phyloP scores from a whole-genome alignment of 805 yeast species.

The Cyberlindnera mrakii region DNA sequence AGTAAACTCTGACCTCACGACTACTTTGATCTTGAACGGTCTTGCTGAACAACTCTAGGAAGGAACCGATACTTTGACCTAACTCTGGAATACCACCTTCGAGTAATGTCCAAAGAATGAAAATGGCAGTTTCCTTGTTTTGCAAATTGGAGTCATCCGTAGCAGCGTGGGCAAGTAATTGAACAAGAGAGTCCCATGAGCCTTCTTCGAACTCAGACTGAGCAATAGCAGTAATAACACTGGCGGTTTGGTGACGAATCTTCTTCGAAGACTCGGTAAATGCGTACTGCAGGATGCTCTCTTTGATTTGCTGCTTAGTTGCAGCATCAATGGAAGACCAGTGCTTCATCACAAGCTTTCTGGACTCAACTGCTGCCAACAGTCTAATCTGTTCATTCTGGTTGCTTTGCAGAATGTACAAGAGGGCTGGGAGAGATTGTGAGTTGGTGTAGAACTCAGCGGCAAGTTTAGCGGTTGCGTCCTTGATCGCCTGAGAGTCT shows the following conservation, averaged over 20 bases:
- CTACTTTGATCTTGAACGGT: slow-evolving; percentile 60
- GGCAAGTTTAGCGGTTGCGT: slow-evolving; percentile 70
- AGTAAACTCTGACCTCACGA: slow-evolving; percentile 70
- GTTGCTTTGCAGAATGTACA: slow-evolving; percentile 72
- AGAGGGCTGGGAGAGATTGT: slow-evolving; percentile 70
- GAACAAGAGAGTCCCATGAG: slow-evolving; percentile 74
- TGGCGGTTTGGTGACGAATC: slow-evolving; percentile 83
- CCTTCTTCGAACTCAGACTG: slow-evolving; percentile 61
- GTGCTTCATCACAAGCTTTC: slow-evolving; percentile 68
- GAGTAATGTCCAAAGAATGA: slow-evolving; percentile 67
- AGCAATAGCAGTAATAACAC: slow-evolving; percentile 85
- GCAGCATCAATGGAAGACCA: slow-evolving; percentile 51
- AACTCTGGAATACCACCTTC: slow-evolving; percentile 64
- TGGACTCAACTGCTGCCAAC: slow-evolving; percentile 93
- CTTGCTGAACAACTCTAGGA: slow-evolving; percentile 62
- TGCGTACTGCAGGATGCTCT: slow-evolving; percentile 61
- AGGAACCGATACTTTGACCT: slow-evolving; percentile 52
- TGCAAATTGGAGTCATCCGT: slow-evolving; percentile 43
- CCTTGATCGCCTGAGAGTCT: slow-evolving; percentile 73
- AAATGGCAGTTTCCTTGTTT: slow-evolving; percentile 72
- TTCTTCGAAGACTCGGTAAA: slow-evolving; percentile 56
- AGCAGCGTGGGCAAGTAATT: slow-evolving; percentile 63
- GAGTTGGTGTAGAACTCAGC: slow-evolving; percentile 69
- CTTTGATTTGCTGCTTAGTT: slow-evolving; percentile 56
- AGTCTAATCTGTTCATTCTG: slow-evolving; percentile 71